phyloP scores from a whole-genome alignment of 2,329 filamentous ascomycete genomes.

The Microthyrium microscopicum region DNA sequence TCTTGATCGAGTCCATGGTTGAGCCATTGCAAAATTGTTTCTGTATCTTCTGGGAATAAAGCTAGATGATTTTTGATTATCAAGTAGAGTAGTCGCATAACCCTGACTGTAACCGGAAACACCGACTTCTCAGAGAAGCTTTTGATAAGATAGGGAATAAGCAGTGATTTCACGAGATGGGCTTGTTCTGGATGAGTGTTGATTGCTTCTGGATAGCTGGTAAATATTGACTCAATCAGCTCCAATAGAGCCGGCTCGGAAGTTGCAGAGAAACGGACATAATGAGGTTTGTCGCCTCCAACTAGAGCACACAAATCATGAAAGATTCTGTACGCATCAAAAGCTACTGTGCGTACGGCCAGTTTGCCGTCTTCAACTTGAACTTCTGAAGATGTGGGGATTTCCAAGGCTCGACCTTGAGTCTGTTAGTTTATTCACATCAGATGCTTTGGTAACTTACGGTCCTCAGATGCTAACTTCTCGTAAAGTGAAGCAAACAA shows the following conservation, averaged over 20 bases:
- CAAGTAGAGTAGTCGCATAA: slow-evolving; percentile 69
- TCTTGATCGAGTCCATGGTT: slow-evolving; percentile 84
- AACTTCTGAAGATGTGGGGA: slow-evolving; percentile 48
- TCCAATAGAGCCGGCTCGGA: slow-evolving; percentile 76
- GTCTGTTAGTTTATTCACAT: neutral
- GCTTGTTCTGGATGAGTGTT: slow-evolving; percentile 63
- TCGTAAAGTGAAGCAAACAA: slow-evolving; percentile 87
- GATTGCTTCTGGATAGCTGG: slow-evolving; percentile 72
- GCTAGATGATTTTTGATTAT: slow-evolving; percentile 62
- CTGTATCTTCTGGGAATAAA: slow-evolving; percentile 61
- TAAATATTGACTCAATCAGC: slow-evolving; percentile 76
- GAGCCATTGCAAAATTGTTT: slow-evolving; percentile 63
- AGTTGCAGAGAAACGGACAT: slow-evolving; percentile 61
- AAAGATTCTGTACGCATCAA: slow-evolving; percentile 75
- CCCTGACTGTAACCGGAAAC: slow-evolving; percentile 68
- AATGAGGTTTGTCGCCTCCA: slow-evolving; percentile 68
- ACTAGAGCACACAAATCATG: slow-evolving; percentile 80
- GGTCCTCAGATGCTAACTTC: slow-evolving; percentile 70
- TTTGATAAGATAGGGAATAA: slow-evolving; percentile 71
- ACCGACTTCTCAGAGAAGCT: slow-evolving; percentile 60
- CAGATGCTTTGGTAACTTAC: slow-evolving; percentile 27
- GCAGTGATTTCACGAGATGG: slow-evolving; percentile 55
- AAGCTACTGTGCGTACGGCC: slow-evolving; percentile 55
- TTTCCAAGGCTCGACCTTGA: slow-evolving; percentile 27
- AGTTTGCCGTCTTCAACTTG: slow-evolving; percentile 48